phyloP scores from a whole-genome alignment of 768 basidiomycete species.

The Sutorius australiensis region DNA sequence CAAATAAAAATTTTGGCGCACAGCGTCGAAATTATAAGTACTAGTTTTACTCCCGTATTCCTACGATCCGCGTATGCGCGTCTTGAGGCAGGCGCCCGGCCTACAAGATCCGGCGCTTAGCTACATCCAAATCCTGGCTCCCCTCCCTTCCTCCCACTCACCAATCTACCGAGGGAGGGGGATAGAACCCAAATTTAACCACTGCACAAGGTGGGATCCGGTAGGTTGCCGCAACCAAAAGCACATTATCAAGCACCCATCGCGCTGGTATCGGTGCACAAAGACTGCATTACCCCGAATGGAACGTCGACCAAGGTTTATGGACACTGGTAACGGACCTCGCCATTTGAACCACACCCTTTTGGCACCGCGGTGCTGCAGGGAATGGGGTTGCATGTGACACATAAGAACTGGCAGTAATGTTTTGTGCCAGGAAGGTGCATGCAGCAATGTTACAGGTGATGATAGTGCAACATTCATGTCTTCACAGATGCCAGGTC shows the following conservation, averaged over 20 bases:
- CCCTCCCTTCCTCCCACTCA: neutral
- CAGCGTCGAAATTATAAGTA: neutral
- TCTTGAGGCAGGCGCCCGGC: neutral
- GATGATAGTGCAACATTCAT: neutral
- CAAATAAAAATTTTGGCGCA: neutral
- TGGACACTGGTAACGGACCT: constrained; percentile 11
- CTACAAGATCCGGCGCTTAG: neutral
- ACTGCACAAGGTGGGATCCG: neutral
- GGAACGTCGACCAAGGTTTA: neutral
- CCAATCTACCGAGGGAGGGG: neutral
- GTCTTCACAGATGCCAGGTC: neutral
- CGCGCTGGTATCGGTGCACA: constrained; percentile 5
- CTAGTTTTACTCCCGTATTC: neutral
- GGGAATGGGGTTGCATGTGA: neutral
- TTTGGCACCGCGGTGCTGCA: neutral
- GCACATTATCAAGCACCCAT: neutral
- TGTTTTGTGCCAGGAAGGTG: neutral
- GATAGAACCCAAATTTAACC: constrained; percentile 5
- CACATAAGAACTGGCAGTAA: neutral
- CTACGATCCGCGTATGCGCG: neutral
- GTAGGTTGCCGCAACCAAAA: constrained; percentile 13
- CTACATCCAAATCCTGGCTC: neutral
- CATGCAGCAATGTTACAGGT: neutral
- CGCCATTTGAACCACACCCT: constrained; percentile 19
- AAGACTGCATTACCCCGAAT: constrained; percentile 11